Conservation (phyloP, 345 rosid species). For the Gossypium australe region DNA sequence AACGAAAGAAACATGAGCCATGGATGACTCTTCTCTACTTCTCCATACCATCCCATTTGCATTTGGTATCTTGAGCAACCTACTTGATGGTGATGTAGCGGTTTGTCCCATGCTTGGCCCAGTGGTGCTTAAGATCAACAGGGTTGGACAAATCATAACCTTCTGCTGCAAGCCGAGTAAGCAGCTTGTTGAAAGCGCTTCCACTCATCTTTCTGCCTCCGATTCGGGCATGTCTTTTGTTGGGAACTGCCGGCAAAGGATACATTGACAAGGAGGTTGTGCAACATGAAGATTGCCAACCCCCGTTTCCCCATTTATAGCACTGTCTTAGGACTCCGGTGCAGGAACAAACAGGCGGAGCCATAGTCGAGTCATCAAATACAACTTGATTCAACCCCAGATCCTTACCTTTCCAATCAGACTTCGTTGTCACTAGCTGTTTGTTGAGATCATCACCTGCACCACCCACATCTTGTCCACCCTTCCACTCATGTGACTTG, state of each 20-base stretch:
- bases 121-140: slow-evolving; percentile 64
- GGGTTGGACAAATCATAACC: slow-evolving; percentile 67
- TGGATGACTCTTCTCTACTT: neutral
- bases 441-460: slow-evolving; percentile 43
- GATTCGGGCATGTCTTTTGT: slow-evolving; percentile 83
- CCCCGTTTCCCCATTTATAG: slow-evolving; percentile 99
- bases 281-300: slow-evolving; percentile 99
- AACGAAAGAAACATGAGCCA: neutral
- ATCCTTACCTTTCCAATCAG: slow-evolving; percentile 86
- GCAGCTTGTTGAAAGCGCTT: slow-evolving; percentile 91
- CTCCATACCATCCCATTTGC: neutral
- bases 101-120: slow-evolving; percentile 77
- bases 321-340: slow-evolving; percentile 84
- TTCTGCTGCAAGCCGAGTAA: slow-evolving; percentile 79
- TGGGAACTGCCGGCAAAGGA: slow-evolving; percentile 83
- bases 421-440: slow-evolving; percentile 42
- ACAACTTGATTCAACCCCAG: slow-evolving; percentile 84
- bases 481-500: slow-evolving; percentile 51
- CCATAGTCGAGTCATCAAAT: slow-evolving; percentile 89
- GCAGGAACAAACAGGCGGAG: slow-evolving; percentile 91
- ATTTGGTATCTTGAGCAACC: neutral
- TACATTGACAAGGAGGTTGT: slow-evolving; percentile 80
- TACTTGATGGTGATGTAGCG: slow-evolving; percentile 54
- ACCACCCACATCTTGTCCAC: slow-evolving; percentile 40
- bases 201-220: slow-evolving; percentile 99